These are phyloP conservation scores for Solanum etuberosum DNA, from an alignment of 257 asterid genomes.

Conservation along the genomic window DNA sequence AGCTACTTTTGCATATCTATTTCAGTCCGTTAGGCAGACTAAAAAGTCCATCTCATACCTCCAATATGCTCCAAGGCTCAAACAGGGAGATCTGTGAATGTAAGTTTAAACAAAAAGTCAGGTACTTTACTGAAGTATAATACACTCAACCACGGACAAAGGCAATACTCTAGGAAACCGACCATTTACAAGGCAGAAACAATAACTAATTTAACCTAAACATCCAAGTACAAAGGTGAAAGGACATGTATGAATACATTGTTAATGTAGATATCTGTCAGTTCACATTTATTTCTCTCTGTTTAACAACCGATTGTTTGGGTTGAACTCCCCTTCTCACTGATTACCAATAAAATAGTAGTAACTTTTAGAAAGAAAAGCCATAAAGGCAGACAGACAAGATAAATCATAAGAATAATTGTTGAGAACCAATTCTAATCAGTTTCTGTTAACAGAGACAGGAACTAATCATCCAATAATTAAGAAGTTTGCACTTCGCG, in stretches of 20 bases:
- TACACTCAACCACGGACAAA: background rate
- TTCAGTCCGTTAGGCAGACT: background rate
- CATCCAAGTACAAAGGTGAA: background rate
- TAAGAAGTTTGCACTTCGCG: background rate
- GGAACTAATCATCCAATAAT: background rate
- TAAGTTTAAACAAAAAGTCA: background rate
- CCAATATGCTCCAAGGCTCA: slow-evolving; percentile 11
- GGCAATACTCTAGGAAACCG: background rate
- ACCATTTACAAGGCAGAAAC: background rate
- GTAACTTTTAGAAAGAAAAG: background rate
- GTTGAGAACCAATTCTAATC: background rate
- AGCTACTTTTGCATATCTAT: background rate
- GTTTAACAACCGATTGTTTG: background rate
- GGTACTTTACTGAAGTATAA: background rate
- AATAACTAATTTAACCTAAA: background rate
- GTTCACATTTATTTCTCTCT: background rate
- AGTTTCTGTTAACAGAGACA: background rate
- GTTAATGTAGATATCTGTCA: background rate
- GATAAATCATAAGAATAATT: background rate
- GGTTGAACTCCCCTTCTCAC: background rate
- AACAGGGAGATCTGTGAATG: background rate
- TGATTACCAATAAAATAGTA: background rate
- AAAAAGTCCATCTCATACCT: background rate
- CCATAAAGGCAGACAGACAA: background rate
- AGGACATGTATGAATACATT: background rate